Evolutionary conservation across 352 stramenopile species (phyloP).

Genomic region (Globisporangium perplexum): DNA sequence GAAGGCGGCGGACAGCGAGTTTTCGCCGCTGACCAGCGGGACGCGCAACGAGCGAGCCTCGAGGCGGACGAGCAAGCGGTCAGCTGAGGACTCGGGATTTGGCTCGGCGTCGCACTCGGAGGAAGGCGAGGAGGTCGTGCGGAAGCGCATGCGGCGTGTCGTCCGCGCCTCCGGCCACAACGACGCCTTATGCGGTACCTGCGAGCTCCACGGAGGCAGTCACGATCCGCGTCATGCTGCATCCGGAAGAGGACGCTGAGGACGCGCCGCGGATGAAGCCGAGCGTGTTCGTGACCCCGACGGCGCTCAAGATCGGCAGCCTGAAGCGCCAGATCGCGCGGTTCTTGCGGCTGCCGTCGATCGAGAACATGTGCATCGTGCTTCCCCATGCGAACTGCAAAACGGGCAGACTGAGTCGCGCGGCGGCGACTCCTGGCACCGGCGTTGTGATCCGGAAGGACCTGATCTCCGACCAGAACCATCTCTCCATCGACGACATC

Average conservation of each 20-base stretch:
- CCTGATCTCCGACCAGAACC: slow-evolving; percentile 68
- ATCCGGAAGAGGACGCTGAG: slow-evolving; percentile 33
- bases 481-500: slow-evolving; percentile 68
- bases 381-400: slow-evolving; percentile 45
- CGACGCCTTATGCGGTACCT: neutral
- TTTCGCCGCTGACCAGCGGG: no score
- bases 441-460: slow-evolving; percentile 44
- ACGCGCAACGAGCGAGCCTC: neutral
- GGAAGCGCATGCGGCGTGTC: slow-evolving; percentile 4
- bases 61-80: neutral
- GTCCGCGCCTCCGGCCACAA: neutral
- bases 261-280: slow-evolving; percentile 31
- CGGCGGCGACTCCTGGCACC: slow-evolving; percentile 10
- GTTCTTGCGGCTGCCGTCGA: slow-evolving; percentile 39
- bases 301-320: slow-evolving; percentile 63
- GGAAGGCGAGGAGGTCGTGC: neutral
- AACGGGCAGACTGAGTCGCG: slow-evolving; percentile 33
- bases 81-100: neutral
- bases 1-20: slow-evolving; percentile 5
- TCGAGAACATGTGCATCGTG: slow-evolving; percentile 53
- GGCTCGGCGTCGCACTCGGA: slow-evolving; percentile 10
- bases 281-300: slow-evolving; percentile 54
- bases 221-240: slow-evolving; percentile 55
- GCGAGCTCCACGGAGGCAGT: slow-evolving; percentile 14
- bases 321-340: slow-evolving; percentile 63